phyloP scores from a whole-genome alignment of 2,329 filamentous ascomycete genomes.

The Diplodia sapinea region DNA sequence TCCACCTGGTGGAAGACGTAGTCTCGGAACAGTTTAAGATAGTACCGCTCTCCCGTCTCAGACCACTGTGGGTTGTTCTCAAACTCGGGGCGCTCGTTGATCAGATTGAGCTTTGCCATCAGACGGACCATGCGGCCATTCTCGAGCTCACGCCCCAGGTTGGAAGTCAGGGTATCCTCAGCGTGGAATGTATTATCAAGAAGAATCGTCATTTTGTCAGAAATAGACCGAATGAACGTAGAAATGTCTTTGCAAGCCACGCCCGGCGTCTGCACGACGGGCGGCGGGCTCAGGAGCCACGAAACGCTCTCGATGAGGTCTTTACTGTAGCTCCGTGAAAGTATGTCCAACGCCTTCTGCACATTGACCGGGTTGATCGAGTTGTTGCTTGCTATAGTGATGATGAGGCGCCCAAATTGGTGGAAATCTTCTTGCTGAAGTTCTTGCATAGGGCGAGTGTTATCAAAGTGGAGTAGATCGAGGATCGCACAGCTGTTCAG shows the following conservation, averaged over 20 bases:
- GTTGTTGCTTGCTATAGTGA: slow-evolving; percentile 78
- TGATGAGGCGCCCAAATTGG: slow-evolving; percentile 80
- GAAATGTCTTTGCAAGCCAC: slow-evolving; percentile 72
- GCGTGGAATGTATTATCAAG: slow-evolving; percentile 81
- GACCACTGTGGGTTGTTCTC: slow-evolving; percentile 80
- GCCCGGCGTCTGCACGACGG: slow-evolving; percentile 41
- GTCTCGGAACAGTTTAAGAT: slow-evolving; percentile 92
- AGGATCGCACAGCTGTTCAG: slow-evolving; percentile 87
- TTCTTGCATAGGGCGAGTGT: slow-evolving; percentile 70
- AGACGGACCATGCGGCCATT: slow-evolving; percentile 85
- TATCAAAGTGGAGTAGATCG: slow-evolving; percentile 85
- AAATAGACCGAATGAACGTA: slow-evolving; percentile 77
- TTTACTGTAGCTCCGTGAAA: slow-evolving; percentile 73
- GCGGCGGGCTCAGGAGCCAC: slow-evolving; percentile 77
- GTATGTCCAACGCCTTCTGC: slow-evolving; percentile 52
- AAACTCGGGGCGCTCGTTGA: slow-evolving; percentile 89
- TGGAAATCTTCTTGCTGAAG: slow-evolving; percentile 87
- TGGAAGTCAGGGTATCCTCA: slow-evolving; percentile 74
- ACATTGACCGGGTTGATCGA: slow-evolving; percentile 65
- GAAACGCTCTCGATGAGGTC: slow-evolving; percentile 79
- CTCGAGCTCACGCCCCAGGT: slow-evolving; percentile 81
- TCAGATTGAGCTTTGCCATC: slow-evolving; percentile 79
- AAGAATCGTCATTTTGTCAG: slow-evolving; percentile 74
- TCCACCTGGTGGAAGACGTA: slow-evolving; percentile 98
- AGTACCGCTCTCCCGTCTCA: slow-evolving; percentile 90